Evolutionary conservation across 2,329 filamentous ascomycete species (phyloP).

Genomic region (Leptosphaerulina australis): DNA sequence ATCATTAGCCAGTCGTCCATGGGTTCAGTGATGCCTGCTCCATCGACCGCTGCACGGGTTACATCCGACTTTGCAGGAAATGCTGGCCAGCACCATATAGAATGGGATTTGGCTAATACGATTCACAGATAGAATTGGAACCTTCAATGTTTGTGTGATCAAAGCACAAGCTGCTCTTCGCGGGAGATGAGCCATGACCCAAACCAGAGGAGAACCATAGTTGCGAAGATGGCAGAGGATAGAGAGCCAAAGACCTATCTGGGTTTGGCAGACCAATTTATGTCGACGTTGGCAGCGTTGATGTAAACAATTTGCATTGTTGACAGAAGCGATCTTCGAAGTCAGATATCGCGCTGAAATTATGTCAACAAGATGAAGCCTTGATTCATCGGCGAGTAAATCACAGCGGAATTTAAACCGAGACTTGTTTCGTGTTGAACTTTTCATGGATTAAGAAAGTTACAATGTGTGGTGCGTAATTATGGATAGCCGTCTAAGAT

Average conservation of each 20-base stretch:
- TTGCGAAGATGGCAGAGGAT: constrained; percentile 71
- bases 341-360: constrained; percentile 77
- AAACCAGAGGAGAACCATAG: constrained; percentile 84
- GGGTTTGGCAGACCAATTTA: constrained; percentile 68
- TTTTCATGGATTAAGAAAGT: neutral
- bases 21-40: constrained; percentile 77
- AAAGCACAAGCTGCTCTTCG: constrained; percentile 58
- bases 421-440: constrained; percentile 1
- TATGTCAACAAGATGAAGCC: constrained; percentile 69
- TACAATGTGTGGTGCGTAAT: neutral
- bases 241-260: constrained; percentile 79
- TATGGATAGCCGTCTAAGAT: constrained; percentile 13
- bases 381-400: neutral
- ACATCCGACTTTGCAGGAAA: constrained; percentile 74
- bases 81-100: constrained; percentile 80
- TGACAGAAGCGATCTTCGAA: constrained; percentile 73
- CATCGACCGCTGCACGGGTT: constrained; percentile 59
- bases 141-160: constrained; percentile 76
- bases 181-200: constrained; percentile 68
- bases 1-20: constrained; percentile 69
- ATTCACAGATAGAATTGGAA: constrained; percentile 82
- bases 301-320: constrained; percentile 64
- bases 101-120: constrained; percentile 72
- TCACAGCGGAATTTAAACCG: neutral
- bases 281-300: constrained; percentile 64